Conservation (phyloP, 768 basidiomycete species). For the Mycena olivaceomarginata region DNA sequence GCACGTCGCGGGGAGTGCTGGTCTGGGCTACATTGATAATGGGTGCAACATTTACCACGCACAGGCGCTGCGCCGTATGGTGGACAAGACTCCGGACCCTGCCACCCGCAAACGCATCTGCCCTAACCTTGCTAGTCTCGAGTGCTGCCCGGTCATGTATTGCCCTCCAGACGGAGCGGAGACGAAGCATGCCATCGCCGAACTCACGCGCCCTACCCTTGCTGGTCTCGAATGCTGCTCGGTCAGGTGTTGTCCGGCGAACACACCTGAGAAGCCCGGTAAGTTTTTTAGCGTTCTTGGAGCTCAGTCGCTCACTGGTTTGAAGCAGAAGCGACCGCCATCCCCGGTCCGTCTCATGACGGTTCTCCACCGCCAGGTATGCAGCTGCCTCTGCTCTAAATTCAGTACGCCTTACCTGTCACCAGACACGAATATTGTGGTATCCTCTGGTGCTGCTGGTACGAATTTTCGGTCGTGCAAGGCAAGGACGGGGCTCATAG, state of each 20-base stretch:
- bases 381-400: not conserved
- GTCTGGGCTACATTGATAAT: slow-evolving; percentile 12
- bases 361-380: not conserved
- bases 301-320: not conserved
- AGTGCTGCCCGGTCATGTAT: not conserved
- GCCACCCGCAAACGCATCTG: not conserved
- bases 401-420: not conserved
- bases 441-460: not conserved
- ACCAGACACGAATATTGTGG: not conserved
- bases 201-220: too few relatives aligned
- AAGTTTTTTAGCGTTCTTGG: too few relatives aligned
- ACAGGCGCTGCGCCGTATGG: not conserved
- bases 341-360: not conserved
- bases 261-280: not conserved
- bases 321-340: not conserved
- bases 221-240: too few relatives aligned
- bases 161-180: not conserved
- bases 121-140: not conserved
- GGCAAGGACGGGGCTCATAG: not conserved
- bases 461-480: not conserved
- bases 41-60: slow-evolving; percentile 17
- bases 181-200: not conserved
- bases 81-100: slow-evolving; percentile 6
- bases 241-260: not conserved
- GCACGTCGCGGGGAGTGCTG: not conserved